Evolutionary conservation across 129 eudicot genomes (phyloP), one percentile per base, ranked within the genome.

Genomic region (Lactuca sativa): DNA sequence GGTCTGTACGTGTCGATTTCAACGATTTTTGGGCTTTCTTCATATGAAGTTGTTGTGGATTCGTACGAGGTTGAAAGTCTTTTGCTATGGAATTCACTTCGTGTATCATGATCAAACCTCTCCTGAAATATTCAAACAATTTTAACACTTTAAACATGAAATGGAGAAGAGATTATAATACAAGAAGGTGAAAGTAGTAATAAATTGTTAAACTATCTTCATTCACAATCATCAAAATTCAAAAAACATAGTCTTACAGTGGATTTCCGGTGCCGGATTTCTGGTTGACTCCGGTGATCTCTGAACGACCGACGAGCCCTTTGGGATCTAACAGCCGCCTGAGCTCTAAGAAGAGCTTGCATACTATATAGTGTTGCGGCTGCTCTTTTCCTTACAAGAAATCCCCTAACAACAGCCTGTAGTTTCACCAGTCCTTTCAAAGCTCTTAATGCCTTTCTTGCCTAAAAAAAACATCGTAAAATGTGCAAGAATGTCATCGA

Each of bases 321-420:
- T 62, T 84, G 89, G 65, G 88, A 71, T 53, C 95, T 79, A 21
- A 65, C 82, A 3, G 87, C 64, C 0, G 88, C 66, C 57, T 91
- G 97, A 71, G 96, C 98, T 70, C 98, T 77, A 48, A 84, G 41
- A 56, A 92, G 96, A 59, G 96, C 98, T 76, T 92, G 98, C 98
- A 92, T 92, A 70, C 98, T 89, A 58, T 82, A 82, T 31, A 92
- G 83, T 74, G 98, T 92, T 4, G 96, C 96, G 37, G 96, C 84
- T 17, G 96, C 90, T 56, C 86, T 76, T 63, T 92, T 92, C 56
- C 98, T 75, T 1, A 92, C 96, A 72, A 92, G 98, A 73, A 81
- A 92, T 30, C 98, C 98, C 71, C 98, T 82, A 62, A 92, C 96
- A 55, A 86, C 90, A 59, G 98, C 98, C 60, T 92, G 98, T 48